Conservation (phyloP, 345 rosid genomes). For the Camelina hispida region DNA sequence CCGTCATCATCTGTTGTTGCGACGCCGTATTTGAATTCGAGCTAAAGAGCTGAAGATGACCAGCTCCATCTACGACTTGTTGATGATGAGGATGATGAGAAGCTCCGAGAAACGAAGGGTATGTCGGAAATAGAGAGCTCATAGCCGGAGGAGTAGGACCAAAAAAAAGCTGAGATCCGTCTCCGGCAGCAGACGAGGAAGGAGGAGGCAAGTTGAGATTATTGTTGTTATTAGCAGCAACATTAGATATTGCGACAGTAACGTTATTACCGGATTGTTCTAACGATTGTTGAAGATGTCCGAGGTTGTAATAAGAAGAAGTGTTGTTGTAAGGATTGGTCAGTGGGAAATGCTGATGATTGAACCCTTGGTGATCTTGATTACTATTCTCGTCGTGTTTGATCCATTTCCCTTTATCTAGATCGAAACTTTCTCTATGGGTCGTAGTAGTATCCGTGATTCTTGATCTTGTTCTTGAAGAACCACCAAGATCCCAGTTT, state of each 20-base stretch:
- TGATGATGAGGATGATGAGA: constrained; percentile 41
- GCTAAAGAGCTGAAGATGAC: constrained; percentile 52
- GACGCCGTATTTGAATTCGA: constrained; percentile 44
- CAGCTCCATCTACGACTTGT: constrained; percentile 38
- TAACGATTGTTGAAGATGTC: constrained; percentile 69
- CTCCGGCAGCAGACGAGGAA: constrained; percentile 37
- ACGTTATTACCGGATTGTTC: constrained; percentile 75
- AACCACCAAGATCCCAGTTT: constrained; percentile 50
- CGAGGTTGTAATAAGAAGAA: constrained; percentile 60
- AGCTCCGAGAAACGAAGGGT: constrained; percentile 51
- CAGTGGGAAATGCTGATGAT: constrained; percentile 47
- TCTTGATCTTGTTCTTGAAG: constrained; percentile 51
- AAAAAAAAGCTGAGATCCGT: constrained; percentile 58
- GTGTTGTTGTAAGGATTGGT: constrained; percentile 52
- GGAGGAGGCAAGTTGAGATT: constrained; percentile 49
- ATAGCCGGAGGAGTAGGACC: constrained; percentile 60
- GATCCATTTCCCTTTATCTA: constrained; percentile 75
- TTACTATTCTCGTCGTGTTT: constrained; percentile 48
- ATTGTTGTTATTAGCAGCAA: constrained; percentile 35
- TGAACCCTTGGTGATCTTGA: constrained; percentile 47
- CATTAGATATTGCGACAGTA: constrained; percentile 55
- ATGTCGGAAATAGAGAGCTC: constrained; percentile 64
- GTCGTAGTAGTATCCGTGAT: constrained; percentile 37
- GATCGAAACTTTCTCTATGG: constrained; percentile 40
- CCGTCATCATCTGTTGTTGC: constrained; percentile 48